Evolutionary conservation across 805 yeast genomes (phyloP).

Genomic region (Starmerella riodocensis): DNA sequence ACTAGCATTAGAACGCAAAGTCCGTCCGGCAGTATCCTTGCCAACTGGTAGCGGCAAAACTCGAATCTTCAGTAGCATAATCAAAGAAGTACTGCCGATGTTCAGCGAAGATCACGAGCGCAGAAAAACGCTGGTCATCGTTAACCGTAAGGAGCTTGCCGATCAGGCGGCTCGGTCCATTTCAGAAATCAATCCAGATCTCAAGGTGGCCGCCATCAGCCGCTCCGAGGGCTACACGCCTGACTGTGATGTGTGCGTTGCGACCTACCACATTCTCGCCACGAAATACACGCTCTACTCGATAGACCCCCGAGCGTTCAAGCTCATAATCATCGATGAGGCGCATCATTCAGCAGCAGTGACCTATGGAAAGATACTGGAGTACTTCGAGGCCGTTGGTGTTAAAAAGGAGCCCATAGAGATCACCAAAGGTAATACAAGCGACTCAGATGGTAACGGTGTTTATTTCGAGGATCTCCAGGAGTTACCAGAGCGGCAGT

Average conservation of each 20-base stretch:
- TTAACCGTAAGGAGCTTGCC: conserved; percentile 70
- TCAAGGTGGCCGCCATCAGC: conserved; percentile 57
- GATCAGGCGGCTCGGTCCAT: conserved; percentile 51
- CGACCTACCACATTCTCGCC: conserved; percentile 57
- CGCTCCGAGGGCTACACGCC: conserved; percentile 34
- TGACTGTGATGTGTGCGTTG: conserved; percentile 50
- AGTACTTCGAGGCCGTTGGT: conserved; percentile 36
- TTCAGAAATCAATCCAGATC: conserved; percentile 35
- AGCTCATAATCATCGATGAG: conserved; percentile 73
- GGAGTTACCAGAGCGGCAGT: not conserved
- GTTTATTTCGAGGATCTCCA: not conserved
- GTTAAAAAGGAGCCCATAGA: not conserved
- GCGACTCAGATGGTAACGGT: not conserved
- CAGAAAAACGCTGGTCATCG: conserved; percentile 43
- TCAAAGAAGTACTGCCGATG: conserved; percentile 27
- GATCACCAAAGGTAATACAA: not conserved
- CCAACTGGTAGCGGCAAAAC: conserved; percentile 97
- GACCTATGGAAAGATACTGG: conserved; percentile 46
- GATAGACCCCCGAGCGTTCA: conserved; percentile 48
- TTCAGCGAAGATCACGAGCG: conserved; percentile 22
- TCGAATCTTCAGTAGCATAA: conserved; percentile 40
- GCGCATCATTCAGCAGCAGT: conserved; percentile 81
- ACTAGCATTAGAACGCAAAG: conserved; percentile 35
- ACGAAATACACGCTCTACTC: conserved; percentile 36
- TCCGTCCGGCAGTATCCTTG: conserved; percentile 63